Percentiles rank a stretch among this genome's conserved stretches.
phyloP scores from a whole-genome alignment of 495 filamentous ascomycete genomes.

The Sporormia fimetaria region DNA sequence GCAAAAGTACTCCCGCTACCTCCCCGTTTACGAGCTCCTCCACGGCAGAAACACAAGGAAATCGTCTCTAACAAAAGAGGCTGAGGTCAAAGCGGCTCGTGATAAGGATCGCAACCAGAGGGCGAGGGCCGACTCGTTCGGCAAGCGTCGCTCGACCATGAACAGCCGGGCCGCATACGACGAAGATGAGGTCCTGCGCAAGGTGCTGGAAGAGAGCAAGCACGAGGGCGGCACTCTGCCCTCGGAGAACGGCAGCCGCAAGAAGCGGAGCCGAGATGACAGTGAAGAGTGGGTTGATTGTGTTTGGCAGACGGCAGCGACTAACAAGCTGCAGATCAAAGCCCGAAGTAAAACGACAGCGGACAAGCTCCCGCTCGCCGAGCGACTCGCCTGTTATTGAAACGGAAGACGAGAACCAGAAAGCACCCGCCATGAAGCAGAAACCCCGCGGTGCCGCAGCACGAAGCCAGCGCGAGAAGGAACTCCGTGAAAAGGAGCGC shows the following conservation, averaged over 20 bases:
- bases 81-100: slow-evolving; percentile 38
- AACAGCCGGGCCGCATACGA: slow-evolving; percentile 95
- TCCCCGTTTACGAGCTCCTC: slow-evolving; percentile 45
- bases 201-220: slow-evolving; percentile 92
- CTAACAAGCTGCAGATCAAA: slow-evolving; percentile 37
- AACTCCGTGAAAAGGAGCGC: slow-evolving; percentile 55
- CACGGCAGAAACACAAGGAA: slow-evolving; percentile 42
- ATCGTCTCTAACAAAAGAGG: slow-evolving; percentile 48
- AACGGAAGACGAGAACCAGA: slow-evolving; percentile 59
- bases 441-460: slow-evolving; percentile 53
- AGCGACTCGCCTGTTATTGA: slow-evolving; percentile 44
- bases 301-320: slow-evolving; percentile 1
- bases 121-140: slow-evolving; percentile 30
- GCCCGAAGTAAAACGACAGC: slow-evolving; percentile 53
- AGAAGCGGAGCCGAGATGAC: slow-evolving; percentile 79
- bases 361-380: slow-evolving; percentile 58
- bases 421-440: slow-evolving; percentile 42
- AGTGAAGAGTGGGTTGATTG: slow-evolving; percentile 71
- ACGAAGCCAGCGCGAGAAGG: slow-evolving; percentile 61
- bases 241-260: slow-evolving; percentile 45
- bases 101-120: slow-evolving; percentile 36
- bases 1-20: slow-evolving; percentile 55
- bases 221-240: slow-evolving; percentile 45
- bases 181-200: slow-evolving; percentile 78
- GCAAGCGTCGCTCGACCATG: slow-evolving; percentile 90